Evolutionary conservation across 2,329 filamentous ascomycete species (phyloP).

Genomic region (Cladophialophora yegresii): DNA sequence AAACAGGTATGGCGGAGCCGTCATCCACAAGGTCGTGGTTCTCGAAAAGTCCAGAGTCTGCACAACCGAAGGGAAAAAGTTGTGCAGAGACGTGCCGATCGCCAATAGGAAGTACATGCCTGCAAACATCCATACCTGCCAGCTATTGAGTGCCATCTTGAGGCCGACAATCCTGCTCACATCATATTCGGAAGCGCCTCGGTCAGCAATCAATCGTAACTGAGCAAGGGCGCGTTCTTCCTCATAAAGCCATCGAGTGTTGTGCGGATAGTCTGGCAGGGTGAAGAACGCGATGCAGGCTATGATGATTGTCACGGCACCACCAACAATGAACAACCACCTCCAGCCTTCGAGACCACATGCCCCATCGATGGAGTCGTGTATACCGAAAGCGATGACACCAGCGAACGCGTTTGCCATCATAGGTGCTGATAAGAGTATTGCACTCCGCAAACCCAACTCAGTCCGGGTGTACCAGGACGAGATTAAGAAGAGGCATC

Average conservation of each 20-base stretch:
- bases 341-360: slow-evolving; percentile 19
- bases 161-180: slow-evolving; percentile 7
- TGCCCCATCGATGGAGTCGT: slow-evolving; percentile 13
- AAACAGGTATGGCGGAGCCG: slow-evolving; percentile 51
- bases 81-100: slow-evolving; percentile 60
- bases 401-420: slow-evolving; percentile 54
- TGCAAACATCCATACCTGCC: slow-evolving; percentile 46
- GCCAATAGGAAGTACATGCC: slow-evolving; percentile 37
- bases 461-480: slow-evolving; percentile 54
- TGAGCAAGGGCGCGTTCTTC: slow-evolving; percentile 59
- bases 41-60: slow-evolving; percentile 62
- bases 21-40: slow-evolving; percentile 63
- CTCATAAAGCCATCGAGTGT: slow-evolving; percentile 60
- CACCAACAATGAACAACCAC: slow-evolving; percentile 59
- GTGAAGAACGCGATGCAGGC: slow-evolving; percentile 61
- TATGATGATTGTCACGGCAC: slow-evolving; percentile 63
- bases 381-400: slow-evolving; percentile 14
- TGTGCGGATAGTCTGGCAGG: slow-evolving; percentile 67
- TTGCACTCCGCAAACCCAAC: slow-evolving; percentile 55
- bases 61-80: slow-evolving; percentile 72
- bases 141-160: slow-evolving; percentile 32
- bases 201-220: slow-evolving; percentile 28
- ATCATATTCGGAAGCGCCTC: slow-evolving; percentile 20
- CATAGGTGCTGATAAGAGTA: slow-evolving; percentile 62
- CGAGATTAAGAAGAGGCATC: slow-evolving; percentile 60